A percentile compares a stretch with the other conserved stretches of the same genome.
phyloP scores from a whole-genome alignment of 1,284 basidiomycete species.

The Naganishia sp. region DNA sequence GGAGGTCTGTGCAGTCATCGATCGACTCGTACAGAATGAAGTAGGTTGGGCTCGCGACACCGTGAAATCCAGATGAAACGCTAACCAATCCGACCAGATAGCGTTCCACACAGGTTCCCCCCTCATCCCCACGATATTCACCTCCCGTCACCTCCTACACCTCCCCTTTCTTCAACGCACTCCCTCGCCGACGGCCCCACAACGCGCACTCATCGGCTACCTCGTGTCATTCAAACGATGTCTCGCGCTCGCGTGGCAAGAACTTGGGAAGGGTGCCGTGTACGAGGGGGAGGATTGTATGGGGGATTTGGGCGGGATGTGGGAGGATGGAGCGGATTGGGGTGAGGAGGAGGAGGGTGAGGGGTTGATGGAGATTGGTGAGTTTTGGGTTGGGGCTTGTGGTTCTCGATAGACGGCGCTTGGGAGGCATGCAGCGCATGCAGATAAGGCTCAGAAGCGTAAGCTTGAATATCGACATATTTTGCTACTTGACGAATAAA shows the following conservation, averaged over 20 bases:
- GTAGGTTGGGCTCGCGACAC: constrained; percentile 4
- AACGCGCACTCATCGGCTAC: constrained; percentile 23
- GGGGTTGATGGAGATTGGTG: not conserved
- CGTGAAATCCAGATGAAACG: not conserved
- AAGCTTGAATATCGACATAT: too few relatives aligned
- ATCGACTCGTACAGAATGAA: constrained; percentile 25
- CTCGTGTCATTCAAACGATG: constrained; percentile 6
- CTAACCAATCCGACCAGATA: constrained; percentile 12
- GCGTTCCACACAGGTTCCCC: constrained; percentile 27
- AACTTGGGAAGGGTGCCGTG: constrained; percentile 3
- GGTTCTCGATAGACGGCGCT: too few relatives aligned
- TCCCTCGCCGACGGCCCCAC: not conserved
- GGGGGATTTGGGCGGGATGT: constrained; percentile 27
- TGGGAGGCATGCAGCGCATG: too few relatives aligned
- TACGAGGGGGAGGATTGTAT: constrained; percentile 31
- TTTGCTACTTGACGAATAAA: too few relatives aligned
- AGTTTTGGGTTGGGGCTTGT: too few relatives aligned
- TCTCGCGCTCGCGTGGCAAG: constrained; percentile 26
- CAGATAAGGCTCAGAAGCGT: too few relatives aligned
- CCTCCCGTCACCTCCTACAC: constrained; percentile 19
- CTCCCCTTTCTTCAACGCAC: constrained; percentile 5
- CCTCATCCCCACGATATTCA: constrained; percentile 30
- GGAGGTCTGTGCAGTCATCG: constrained; percentile 24
- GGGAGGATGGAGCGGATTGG: constrained; percentile 25
- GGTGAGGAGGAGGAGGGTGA: not conserved